Conservation (phyloP, 352 stramenopile species). For the Elongisporangium anandrum region DNA sequence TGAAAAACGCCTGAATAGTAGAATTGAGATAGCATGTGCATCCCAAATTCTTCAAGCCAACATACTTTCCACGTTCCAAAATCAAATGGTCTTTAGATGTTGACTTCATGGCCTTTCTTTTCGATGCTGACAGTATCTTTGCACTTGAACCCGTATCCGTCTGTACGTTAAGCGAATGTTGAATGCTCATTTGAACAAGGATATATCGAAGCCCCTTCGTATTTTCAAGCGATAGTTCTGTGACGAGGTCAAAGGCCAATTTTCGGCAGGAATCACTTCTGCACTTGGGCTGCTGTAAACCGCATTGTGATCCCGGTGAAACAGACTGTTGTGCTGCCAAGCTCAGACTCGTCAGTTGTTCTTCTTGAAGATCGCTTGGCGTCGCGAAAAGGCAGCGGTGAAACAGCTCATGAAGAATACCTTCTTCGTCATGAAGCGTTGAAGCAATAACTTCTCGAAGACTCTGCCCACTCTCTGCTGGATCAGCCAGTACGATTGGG, state of each 20-base stretch:
- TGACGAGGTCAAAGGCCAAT: constrained; percentile 76
- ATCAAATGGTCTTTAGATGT: constrained; percentile 12
- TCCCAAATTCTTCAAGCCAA: constrained; percentile 93
- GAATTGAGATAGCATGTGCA: constrained; percentile 97
- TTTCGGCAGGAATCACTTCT: constrained; percentile 68
- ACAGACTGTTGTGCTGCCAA: neutral
- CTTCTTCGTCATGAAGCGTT: constrained; percentile 49
- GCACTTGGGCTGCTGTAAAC: constrained; percentile 77
- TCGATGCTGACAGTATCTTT: constrained; percentile 24
- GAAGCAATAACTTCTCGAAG: constrained; percentile 44
- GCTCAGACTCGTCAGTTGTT: constrained; percentile 6
- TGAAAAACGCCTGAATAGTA: constrained; percentile 94
- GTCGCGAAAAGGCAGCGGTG: constrained; percentile 66
- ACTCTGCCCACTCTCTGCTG: constrained; percentile 22
- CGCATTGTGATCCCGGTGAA: constrained; percentile 47
- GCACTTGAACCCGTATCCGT: constrained; percentile 7
- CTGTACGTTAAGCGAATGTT: constrained; percentile 58
- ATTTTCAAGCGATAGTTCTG: constrained; percentile 64
- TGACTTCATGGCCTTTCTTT: constrained; percentile 47
- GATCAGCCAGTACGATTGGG: constrained; percentile 35
- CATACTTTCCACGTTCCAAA: constrained; percentile 72
- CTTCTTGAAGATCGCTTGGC: constrained; percentile 16
- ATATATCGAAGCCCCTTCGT: constrained; percentile 54
- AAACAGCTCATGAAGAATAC: constrained; percentile 67
- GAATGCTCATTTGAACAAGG: constrained; percentile 59